Conservation (phyloP, 352 stramenopile genomes). For the Phytophthora hybrid region DNA sequence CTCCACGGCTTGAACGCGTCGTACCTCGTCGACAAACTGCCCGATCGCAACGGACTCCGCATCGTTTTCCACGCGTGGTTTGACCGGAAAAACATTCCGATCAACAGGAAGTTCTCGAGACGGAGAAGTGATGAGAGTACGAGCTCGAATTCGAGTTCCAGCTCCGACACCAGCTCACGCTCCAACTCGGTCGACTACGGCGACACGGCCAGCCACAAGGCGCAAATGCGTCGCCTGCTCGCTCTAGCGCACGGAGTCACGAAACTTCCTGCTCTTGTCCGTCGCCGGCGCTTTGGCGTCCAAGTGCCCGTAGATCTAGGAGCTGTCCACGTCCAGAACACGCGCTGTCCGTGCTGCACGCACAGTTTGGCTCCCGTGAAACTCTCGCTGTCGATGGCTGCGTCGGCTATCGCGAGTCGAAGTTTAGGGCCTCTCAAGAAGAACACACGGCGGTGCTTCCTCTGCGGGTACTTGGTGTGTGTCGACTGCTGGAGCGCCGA, state of each 20-base stretch:
- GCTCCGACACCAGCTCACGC: not conserved
- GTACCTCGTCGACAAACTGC: conserved; percentile 38
- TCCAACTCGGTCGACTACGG: not conserved
- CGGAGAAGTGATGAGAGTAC: not conserved
- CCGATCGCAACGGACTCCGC: conserved; percentile 25
- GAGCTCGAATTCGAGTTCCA: not conserved
- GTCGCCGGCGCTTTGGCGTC: conserved; percentile 29
- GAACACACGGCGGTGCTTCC: conserved; percentile 34
- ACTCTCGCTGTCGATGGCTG: conserved; percentile 26
- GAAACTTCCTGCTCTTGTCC: conserved; percentile 36
- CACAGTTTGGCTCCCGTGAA: conserved; percentile 37
- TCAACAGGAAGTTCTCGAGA: not conserved
- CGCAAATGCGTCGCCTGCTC: conserved; percentile 33
- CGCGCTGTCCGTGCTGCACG: conserved; percentile 37
- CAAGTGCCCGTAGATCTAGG: conserved; percentile 30
- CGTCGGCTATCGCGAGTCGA: conserved; percentile 17
- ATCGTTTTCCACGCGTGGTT: conserved; percentile 42
- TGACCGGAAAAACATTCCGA: not conserved
- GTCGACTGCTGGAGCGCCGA: conserved; percentile 35
- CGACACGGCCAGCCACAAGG: not conserved
- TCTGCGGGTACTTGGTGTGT: conserved; percentile 33
- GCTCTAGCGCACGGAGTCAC: conserved; percentile 27
- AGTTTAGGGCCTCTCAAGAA: conserved; percentile 21
- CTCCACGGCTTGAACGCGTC: conserved; percentile 36
- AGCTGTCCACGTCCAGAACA: conserved; percentile 20